Conservation (phyloP, 1,284 basidiomycete species). For the Blastosporella zonata region DNA sequence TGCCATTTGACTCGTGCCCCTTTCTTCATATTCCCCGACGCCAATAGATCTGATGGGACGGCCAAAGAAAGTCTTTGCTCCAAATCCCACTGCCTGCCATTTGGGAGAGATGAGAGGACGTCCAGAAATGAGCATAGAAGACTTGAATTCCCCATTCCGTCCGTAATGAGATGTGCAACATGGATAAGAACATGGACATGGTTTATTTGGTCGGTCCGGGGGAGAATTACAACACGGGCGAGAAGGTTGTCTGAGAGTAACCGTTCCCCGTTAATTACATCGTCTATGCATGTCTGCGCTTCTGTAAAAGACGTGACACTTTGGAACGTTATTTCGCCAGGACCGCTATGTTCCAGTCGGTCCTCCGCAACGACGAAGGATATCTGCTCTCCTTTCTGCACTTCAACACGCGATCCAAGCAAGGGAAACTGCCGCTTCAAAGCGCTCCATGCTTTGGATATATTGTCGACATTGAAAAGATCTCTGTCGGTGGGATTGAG, state of each 20-base stretch:
- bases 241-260: slow-evolving; percentile 36
- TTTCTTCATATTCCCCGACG: slow-evolving; percentile 31
- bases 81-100: slow-evolving; percentile 23
- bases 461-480: slow-evolving; percentile 27
- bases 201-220: slow-evolving; percentile 29
- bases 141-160: slow-evolving; percentile 43
- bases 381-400: slow-evolving; percentile 25
- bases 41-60: slow-evolving; percentile 35
- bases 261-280: slow-evolving; percentile 31
- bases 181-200: slow-evolving; percentile 41
- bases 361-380: slow-evolving; percentile 39
- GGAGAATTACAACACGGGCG: slow-evolving; percentile 37
- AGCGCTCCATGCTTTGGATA: slow-evolving; percentile 38
- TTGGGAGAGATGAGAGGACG: slow-evolving; percentile 30
- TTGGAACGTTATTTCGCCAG: slow-evolving; percentile 35
- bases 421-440: slow-evolving; percentile 47
- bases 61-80: slow-evolving; percentile 41
- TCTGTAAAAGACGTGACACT: slow-evolving; percentile 31
- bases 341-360: slow-evolving; percentile 25
- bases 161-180: slow-evolving; percentile 45
- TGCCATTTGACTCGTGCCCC: slow-evolving; percentile 45
- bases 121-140: slow-evolving; percentile 46
- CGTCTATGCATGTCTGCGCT: slow-evolving; percentile 28
- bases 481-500: slow-evolving; percentile 12
- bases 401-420: slow-evolving; percentile 38